Percentiles rank a stretch among this genome's conserved stretches.
Evolutionary conservation across 257 asterid species (phyloP).

Genomic region (Plantago elongata): DNA sequence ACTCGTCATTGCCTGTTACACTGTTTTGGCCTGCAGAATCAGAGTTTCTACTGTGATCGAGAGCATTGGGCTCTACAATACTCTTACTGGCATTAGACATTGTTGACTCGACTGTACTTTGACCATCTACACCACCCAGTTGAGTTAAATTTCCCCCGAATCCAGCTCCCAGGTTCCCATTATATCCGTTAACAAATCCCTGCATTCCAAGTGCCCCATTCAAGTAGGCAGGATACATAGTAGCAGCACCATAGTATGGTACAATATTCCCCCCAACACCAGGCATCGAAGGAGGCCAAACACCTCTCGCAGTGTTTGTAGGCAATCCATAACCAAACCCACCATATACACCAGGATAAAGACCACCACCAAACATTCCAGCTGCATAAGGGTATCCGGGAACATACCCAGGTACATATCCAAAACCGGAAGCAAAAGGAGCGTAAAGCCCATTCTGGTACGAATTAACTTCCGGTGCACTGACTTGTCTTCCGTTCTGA

Average conservation of each 20-base stretch:
- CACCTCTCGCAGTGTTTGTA: slow-evolving; percentile 46
- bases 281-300: slow-evolving; percentile 44
- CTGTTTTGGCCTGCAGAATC: slow-evolving; percentile 39
- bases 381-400: slow-evolving; percentile 57
- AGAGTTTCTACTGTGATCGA: slow-evolving; percentile 32
- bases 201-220: slow-evolving; percentile 45
- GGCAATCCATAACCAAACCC: slow-evolving; percentile 58
- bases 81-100: slow-evolving; percentile 26
- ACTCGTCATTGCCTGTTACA: slow-evolving; percentile 28
- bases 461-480: slow-evolving; percentile 33
- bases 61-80: slow-evolving; percentile 34
- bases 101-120: slow-evolving; percentile 31
- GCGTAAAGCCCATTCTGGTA: slow-evolving; percentile 41
- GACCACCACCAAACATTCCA: slow-evolving; percentile 42
- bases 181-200: slow-evolving; percentile 38
- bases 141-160: slow-evolving; percentile 27
- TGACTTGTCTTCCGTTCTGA: slow-evolving; percentile 38
- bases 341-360: slow-evolving; percentile 51
- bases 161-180: slow-evolving; percentile 35
- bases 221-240: slow-evolving; percentile 47
- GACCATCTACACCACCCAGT: slow-evolving; percentile 36
- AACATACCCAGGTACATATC: slow-evolving; percentile 49
- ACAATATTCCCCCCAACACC: slow-evolving; percentile 44
- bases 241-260: slow-evolving; percentile 40
- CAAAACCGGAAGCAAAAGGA: slow-evolving; percentile 43